phyloP scores from a whole-genome alignment of 495 filamentous ascomycete genomes.

The Tuber borchii region DNA sequence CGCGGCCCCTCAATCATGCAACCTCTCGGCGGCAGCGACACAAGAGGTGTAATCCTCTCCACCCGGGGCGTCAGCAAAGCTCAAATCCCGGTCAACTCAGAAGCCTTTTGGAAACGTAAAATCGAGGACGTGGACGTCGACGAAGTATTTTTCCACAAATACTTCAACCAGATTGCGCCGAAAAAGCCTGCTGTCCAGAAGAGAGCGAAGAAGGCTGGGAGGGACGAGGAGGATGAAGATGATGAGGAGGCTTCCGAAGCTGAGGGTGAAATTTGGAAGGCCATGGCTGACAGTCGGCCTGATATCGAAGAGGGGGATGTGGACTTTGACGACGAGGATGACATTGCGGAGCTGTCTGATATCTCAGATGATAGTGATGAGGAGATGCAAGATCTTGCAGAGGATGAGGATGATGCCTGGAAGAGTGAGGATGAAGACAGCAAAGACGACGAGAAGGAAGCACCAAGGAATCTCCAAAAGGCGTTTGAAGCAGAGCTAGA shows the following conservation, averaged over 20 bases:
- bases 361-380: conserved; percentile 15
- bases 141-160: conserved; percentile 96
- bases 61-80: conserved; percentile 48
- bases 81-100: conserved; percentile 64
- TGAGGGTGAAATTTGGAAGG: conserved; percentile 80
- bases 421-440: conserved; percentile 45
- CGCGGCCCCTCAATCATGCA: conserved; percentile 93
- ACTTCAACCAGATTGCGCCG: conserved; percentile 69
- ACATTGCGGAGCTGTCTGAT: neutral
- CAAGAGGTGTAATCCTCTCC: conserved; percentile 59
- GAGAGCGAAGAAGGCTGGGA: conserved; percentile 48
- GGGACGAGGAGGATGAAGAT: conserved; percentile 45
- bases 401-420: conserved; percentile 50
- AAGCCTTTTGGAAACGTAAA: conserved; percentile 86
- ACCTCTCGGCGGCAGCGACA: conserved; percentile 64
- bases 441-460: conserved; percentile 53
- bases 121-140: conserved; percentile 77
- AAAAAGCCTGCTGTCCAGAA: conserved; percentile 56
- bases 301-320: conserved; percentile 64
- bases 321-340: conserved; percentile 50
- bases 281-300: conserved; percentile 70
- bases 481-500: conserved; percentile 46
- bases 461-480: conserved; percentile 47
- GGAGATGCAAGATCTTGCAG: conserved; percentile 47
- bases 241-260: conserved; percentile 51